Conservation (phyloP, 306 rosid genomes). For the Sechiopsis laciniata region DNA sequence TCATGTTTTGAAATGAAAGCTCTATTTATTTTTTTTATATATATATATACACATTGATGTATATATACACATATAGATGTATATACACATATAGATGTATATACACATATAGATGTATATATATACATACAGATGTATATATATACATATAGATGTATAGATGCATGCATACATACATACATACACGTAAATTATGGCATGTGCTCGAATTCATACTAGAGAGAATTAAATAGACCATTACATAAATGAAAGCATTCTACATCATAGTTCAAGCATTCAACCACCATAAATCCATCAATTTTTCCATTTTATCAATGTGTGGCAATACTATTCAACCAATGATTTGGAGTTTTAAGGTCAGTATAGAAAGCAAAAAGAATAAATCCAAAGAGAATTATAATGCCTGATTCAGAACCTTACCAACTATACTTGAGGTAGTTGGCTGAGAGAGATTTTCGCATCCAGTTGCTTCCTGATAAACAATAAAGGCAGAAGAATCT, state of each 20-base stretch:
- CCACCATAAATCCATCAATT: slow-evolving; percentile 1
- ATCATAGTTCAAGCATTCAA: neutral
- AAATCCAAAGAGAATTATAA: neutral
- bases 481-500: slow-evolving; percentile 19
- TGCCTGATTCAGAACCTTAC: slow-evolving; percentile 35
- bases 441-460: slow-evolving; percentile 34
- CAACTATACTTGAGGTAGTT: slow-evolving; percentile 32
- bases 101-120: too few species aligned
- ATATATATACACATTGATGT: too few species aligned
- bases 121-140: too few species aligned
- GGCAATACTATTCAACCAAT: neutral
- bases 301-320: neutral
- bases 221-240: neutral
- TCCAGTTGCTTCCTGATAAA: slow-evolving; percentile 49
- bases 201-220: neutral
- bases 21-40: too few species aligned
- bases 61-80: too few species aligned
- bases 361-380: neutral
- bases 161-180: too few species aligned
- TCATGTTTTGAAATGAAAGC: neutral
- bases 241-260: neutral
- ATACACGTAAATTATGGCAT: too few species aligned
- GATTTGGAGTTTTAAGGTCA: neutral
- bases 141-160: too few species aligned
- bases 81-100: too few species aligned